Evolutionary conservation across 2,329 filamentous ascomycete genomes (phyloP).

Genomic region (Talaromyces funiculosus): DNA sequence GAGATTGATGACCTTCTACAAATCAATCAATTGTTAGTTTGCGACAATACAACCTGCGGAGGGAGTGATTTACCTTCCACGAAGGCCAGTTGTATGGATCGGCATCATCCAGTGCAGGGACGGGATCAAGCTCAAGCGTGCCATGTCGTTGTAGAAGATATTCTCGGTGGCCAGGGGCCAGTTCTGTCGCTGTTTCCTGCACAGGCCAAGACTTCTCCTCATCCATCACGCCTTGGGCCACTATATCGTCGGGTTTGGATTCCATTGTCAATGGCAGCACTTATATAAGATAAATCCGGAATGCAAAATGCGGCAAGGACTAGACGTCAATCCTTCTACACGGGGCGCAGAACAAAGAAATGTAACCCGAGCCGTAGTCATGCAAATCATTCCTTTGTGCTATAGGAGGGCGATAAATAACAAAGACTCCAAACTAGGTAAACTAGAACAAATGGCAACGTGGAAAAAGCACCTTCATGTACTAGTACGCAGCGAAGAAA

Average conservation of each 20-base stretch:
- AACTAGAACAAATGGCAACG: background rate
- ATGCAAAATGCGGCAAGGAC: background rate
- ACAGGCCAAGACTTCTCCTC: background rate
- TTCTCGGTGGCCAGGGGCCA: slow-evolving; percentile 28
- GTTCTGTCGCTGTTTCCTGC: background rate
- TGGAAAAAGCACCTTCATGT: background rate
- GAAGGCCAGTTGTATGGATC: slow-evolving; percentile 54
- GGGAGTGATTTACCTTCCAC: slow-evolving; percentile 42
- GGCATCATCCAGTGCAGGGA: slow-evolving; percentile 46
- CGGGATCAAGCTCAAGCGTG: slow-evolving; percentile 49
- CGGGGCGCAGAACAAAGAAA: background rate
- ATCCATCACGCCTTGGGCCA: background rate
- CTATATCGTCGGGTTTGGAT: background rate
- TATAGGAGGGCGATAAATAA: background rate
- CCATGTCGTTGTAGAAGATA: slow-evolving; percentile 51
- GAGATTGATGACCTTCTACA: slow-evolving; percentile 49
- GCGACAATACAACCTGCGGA: background rate
- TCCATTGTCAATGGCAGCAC: background rate
- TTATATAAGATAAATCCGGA: too few relatives aligned
- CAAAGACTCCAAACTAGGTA: background rate
- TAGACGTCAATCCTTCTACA: background rate
- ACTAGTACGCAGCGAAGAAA: background rate
- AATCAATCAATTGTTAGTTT: background rate
- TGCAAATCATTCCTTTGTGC: background rate
- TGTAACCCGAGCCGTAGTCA: background rate